A percentile compares a stretch with the other conserved stretches of the same genome.
phyloP scores from a whole-genome alignment of 495 filamentous ascomycete species.

The Penicillium salamii region DNA sequence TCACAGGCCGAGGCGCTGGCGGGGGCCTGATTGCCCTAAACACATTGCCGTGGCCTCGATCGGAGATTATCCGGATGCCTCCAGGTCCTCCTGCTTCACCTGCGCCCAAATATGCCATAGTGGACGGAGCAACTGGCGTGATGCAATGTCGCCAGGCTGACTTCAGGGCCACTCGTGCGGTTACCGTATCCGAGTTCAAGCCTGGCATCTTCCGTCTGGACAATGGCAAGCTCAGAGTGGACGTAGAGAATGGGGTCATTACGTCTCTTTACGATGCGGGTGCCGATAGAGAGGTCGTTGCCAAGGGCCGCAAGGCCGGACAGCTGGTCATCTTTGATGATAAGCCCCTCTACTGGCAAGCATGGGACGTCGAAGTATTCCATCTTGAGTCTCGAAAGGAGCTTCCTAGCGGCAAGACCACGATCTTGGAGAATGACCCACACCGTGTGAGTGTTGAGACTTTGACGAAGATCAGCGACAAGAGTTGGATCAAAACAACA shows the following conservation, averaged over 20 bases:
- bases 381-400: constrained; percentile 85
- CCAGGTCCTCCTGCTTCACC: constrained; percentile 21
- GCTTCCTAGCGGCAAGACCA: constrained; percentile 60
- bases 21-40: constrained; percentile 60
- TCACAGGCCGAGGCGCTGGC: constrained; percentile 36
- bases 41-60: constrained; percentile 79
- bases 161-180: constrained; percentile 42
- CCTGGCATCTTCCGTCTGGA: constrained; percentile 73
- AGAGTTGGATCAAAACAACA: constrained; percentile 83
- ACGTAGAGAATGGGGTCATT: constrained; percentile 71
- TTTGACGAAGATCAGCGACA: constrained; percentile 79
- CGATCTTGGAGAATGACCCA: constrained; percentile 66
- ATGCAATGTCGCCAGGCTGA: constrained; percentile 50
- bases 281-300: constrained; percentile 70
- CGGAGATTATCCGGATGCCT: constrained; percentile 65
- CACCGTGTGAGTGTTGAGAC: constrained; percentile 77
- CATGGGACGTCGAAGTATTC: constrained; percentile 97
- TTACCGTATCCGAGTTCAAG: constrained; percentile 61
- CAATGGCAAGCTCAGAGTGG: constrained; percentile 70
- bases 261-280: constrained; percentile 75
- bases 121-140: constrained; percentile 42
- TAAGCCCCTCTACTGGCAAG: constrained; percentile 98
- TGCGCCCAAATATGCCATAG: constrained; percentile 44
- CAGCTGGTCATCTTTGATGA: constrained; percentile 96
- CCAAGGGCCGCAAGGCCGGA: constrained; percentile 76